Evolutionary conservation across 23 red algal species (phyloP), one percentile per base, ranked within the genome.

Genomic region (Agarophyton chilense): DNA sequence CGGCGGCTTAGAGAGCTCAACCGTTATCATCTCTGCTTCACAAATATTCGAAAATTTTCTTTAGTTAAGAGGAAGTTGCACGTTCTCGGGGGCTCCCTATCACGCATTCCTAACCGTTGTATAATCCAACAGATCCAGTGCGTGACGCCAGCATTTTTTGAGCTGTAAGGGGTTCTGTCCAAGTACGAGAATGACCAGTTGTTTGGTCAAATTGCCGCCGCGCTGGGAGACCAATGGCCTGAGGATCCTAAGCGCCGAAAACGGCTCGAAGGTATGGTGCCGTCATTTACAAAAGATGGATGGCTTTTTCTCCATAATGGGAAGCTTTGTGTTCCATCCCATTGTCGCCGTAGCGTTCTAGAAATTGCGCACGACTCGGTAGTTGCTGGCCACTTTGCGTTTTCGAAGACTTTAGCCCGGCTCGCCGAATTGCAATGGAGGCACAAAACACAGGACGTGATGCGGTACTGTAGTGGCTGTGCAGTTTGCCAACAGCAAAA

Each of bases 251-350:
- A 72, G 25, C 21, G 35, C 2, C 44, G n/a, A 3, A 0, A 9
- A 7, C 24, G 26, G 32, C 64, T 87, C 17, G 5, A 87, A 61
- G 1, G 10, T 7, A 52, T 75, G 36, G 26, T 73, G 0, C 83
- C 0, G 8, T 41, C 51, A 33, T 85, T 51, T 38, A 6, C 16
- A 22, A 4, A 9, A 13, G 41, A 0, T n/a, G 24, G 58, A 21
- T 43, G 1, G 38, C 33, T 56, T 35, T 21, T 43, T 41, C 35
- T 84, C 0, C 39, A 68, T 39, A 43, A 84, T 17, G 55, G 58
- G 22, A 84, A 43, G 46, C 60, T 84, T 10, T 68, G 80, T 70
- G 58, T 84, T 7, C 81, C 81, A 13, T 43, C 54, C 0, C 25
- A 70, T 22, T 36, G 44, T 29, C 0, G 42, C 26, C 13, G 55